Evolutionary conservation across 768 basidiomycete genomes (phyloP), one percentile per base, ranked within the genome.

Genomic region (Suillus variegatus): DNA sequence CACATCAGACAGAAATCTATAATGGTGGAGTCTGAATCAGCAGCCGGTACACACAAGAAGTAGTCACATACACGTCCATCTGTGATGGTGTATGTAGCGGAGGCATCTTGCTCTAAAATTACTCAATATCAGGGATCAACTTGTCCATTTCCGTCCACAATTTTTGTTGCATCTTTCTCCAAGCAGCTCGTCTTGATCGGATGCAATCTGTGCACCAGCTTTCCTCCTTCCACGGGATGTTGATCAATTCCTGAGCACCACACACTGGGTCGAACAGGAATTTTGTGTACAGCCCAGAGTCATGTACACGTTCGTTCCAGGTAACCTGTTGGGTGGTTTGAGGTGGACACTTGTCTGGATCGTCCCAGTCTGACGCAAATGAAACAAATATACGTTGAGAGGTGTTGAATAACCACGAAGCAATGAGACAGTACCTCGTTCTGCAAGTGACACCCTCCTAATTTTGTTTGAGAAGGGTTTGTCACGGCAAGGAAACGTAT

Each of bases 191-290:
- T 66, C 75, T 68, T 62, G 62, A 67, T 40, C 64, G 57, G 35
- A 76, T 73, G 66, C 81, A 81, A 41, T 64, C 71, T 18, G 66
- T 57, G 63, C 81, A 82, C 62, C 72, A 80, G 6, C 75, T 78
- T 40, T 72, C 68, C 7, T 67, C 69, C 68, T 18, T 71, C 66
- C 65, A 71, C 10, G 71, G 66, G 28, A 77, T 66, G 1, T 72
- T 70, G 20, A 69, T 64, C 35, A 82, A 68, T 10, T 62, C 69
- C 58, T 75, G 67, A 16, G 81, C 62, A 13, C 79, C 81, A 47
- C 69, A 74, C 35, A 81, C 63, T 20, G 78, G 75, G 62, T 82
- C 80, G 43, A 68, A 67, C 60, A 76, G 67, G 25, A 72, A 74
- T 32, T 71, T 66, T 44, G 72, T 74, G 52, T 73, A 75, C 54